Conservation (phyloP, 345 rosid genomes). For the Zanthoxylum bungeanum region DNA sequence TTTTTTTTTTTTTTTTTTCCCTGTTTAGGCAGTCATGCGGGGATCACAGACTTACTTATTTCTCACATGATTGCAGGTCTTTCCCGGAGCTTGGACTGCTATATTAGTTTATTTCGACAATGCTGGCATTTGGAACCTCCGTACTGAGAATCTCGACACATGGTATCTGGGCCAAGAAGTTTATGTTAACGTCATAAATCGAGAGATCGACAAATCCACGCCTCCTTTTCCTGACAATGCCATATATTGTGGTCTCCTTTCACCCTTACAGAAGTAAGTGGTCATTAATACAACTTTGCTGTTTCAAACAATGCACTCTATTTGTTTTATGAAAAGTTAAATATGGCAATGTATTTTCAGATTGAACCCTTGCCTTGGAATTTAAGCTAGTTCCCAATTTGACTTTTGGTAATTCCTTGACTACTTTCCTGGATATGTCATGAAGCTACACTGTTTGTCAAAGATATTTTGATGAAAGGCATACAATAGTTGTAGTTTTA, state of each 20-base stretch:
- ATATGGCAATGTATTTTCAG: not conserved
- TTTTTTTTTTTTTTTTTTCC: slow-evolving; percentile 5
- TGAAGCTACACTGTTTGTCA: not conserved
- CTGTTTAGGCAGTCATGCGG: not conserved
- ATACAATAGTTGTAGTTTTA: not conserved
- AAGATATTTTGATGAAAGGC: not conserved
- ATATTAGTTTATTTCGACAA: slow-evolving; percentile 81
- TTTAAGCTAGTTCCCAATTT: not conserved
- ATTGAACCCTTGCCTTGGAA: not conserved
- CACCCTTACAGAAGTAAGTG: slow-evolving; percentile 76
- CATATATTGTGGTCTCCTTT: slow-evolving; percentile 79
- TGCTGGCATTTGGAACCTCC: slow-evolving; percentile 93
- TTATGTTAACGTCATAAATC: slow-evolving; percentile 66
- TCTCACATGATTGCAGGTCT: slow-evolving; percentile 45
- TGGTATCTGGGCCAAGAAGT: slow-evolving; percentile 94
- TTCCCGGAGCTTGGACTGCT: slow-evolving; percentile 97
- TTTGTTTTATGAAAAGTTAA: not conserved
- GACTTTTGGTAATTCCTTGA: not conserved
- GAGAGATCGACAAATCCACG: slow-evolving; percentile 62
- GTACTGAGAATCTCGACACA: slow-evolving; percentile 70
- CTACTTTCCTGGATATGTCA: not conserved
- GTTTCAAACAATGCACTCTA: not conserved
- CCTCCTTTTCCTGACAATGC: slow-evolving; percentile 54
- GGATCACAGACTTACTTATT: not conserved
- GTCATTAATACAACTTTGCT: slow-evolving; percentile 1